Percentiles rank a stretch among this genome's conserved stretches.
Evolutionary conservation across 129 eudicot genomes (phyloP).

Genomic region (Apium graveolens): DNA sequence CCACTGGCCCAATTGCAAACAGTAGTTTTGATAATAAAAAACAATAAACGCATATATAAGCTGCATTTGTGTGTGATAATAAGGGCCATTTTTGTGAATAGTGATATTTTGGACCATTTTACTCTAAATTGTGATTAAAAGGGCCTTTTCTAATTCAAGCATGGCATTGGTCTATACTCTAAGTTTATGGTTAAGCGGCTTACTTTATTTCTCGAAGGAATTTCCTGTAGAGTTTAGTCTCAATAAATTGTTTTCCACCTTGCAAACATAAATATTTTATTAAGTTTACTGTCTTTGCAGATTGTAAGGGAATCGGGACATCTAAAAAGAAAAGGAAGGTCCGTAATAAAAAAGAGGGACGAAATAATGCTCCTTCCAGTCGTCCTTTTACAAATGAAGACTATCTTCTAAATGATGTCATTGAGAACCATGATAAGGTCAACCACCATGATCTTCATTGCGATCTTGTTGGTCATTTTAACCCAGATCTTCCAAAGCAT

Average conservation of each 20-base stretch:
- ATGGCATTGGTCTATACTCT: not conserved
- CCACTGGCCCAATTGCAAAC: no score
- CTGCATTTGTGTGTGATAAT: no score
- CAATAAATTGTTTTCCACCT: no score
- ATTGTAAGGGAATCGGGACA: constrained; percentile 48
- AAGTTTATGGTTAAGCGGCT: no score
- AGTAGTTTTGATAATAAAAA: no score
- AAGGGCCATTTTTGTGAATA: no score
- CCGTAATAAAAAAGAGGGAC: constrained; percentile 68
- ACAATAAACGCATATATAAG: no score
- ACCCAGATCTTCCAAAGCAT: not conserved
- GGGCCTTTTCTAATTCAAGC: no score
- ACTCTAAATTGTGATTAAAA: no score
- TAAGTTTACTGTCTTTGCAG: constrained; percentile 25
- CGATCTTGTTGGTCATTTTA: not conserved
- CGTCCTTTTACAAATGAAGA: constrained; percentile 22
- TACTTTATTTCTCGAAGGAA: no score
- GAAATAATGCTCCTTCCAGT: constrained; percentile 33
- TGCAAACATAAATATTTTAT: not conserved
- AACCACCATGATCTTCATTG: not conserved
- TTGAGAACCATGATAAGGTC: constrained; percentile 24
- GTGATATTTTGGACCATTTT: no score
- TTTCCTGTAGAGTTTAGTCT: not conserved
- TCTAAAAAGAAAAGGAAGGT: constrained; percentile 75
- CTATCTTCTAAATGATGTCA: constrained; percentile 31